These are phyloP conservation scores for Aspergillus nanangensis DNA, from an alignment of 495 filamentous ascomycete species.

Conservation along the genomic window DNA sequence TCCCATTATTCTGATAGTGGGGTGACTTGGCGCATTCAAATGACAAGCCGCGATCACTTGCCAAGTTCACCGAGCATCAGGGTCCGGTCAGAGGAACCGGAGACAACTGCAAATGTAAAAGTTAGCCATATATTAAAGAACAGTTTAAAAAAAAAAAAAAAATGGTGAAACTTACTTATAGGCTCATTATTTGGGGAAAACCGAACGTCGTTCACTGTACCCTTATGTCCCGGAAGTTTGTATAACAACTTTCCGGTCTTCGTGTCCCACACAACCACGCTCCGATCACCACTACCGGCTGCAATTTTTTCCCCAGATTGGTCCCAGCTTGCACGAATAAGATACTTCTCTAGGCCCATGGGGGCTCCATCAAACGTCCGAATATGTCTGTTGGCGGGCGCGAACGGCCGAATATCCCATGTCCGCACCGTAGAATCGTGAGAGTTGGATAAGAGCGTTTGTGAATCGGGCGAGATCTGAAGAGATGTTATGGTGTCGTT, in stretches of 20 bases:
- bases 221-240: slow-evolving; percentile 93
- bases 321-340: slow-evolving; percentile 90
- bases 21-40: too few relatives aligned
- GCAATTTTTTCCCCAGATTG: slow-evolving; percentile 79
- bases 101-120: slow-evolving; percentile 59
- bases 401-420: slow-evolving; percentile 96
- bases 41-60: slow-evolving; percentile 35
- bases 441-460: slow-evolving; percentile 84
- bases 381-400: slow-evolving; percentile 77
- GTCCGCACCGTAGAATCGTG: slow-evolving; percentile 91
- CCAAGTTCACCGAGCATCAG: slow-evolving; percentile 75
- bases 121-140: slow-evolving; percentile 5
- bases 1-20: neutral
- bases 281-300: slow-evolving; percentile 86
- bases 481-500: slow-evolving; percentile 90
- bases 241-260: slow-evolving; percentile 81
- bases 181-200: slow-evolving; percentile 82
- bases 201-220: slow-evolving; percentile 90
- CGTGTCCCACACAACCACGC: slow-evolving; percentile 83
- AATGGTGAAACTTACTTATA: slow-evolving; percentile 66
- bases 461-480: slow-evolving; percentile 83
- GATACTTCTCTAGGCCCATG: slow-evolving; percentile 83
- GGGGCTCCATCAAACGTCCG: slow-evolving; percentile 86
- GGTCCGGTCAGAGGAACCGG: slow-evolving; percentile 77
- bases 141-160: neutral